These are phyloP conservation scores for Jacaranda copaia DNA, from an alignment of 257 asterid genomes.

Conservation along the genomic window DNA sequence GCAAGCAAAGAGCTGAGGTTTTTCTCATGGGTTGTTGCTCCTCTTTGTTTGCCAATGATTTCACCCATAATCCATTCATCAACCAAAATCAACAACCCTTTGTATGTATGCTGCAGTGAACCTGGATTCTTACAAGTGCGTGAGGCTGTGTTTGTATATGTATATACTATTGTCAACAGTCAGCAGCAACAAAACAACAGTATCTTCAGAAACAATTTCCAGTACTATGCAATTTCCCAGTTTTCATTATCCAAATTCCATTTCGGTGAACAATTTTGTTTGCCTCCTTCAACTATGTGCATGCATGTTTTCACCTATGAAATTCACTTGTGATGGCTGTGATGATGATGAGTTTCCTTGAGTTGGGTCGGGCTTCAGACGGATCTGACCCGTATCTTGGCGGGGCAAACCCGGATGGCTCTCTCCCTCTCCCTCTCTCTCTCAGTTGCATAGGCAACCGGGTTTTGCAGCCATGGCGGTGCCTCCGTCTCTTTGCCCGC, in stretches of 20 bases:
- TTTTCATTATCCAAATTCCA: background rate
- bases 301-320: background rate
- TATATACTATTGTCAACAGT: background rate
- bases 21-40: slow-evolving; percentile 39
- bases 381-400: slow-evolving; percentile 55
- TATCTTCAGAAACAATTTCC: background rate
- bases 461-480: slow-evolving; percentile 60
- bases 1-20: slow-evolving; percentile 28
- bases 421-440: no score
- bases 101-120: background rate
- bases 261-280: background rate
- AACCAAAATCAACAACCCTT: slow-evolving; percentile 33
- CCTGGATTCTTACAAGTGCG: slow-evolving; percentile 16
- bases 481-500: slow-evolving; percentile 5
- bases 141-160: slow-evolving; percentile 7
- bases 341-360: slow-evolving; percentile 36
- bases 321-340: slow-evolving; percentile 27
- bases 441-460: slow-evolving; percentile 28
- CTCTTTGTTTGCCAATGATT: slow-evolving; percentile 38
- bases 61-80: background rate
- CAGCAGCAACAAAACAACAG: background rate
- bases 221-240: background rate
- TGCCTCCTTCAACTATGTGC: background rate
- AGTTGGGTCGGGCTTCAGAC: slow-evolving; percentile 42
- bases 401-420: slow-evolving; percentile 46